Evolutionary conservation across 352 stramenopile genomes (phyloP), one percentile per base, ranked within the genome.

Genomic region (Phytophthora sp.): DNA sequence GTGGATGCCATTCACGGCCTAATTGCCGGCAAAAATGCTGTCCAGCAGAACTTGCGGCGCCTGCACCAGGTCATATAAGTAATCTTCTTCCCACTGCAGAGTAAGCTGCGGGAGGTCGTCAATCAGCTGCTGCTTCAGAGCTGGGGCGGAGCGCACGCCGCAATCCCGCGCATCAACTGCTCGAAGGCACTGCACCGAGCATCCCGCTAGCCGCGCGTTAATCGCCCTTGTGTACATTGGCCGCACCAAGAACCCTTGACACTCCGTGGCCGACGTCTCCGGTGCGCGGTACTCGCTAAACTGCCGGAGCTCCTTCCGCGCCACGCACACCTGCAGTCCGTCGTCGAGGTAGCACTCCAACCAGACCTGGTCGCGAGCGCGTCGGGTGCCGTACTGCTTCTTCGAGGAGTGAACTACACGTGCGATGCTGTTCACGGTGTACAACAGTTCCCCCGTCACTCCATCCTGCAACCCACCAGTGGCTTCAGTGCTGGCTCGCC

Each of bases 261-360:
- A 79, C 42, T 82, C 74, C 9, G 61, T 71, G 13, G 57, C 57
- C 8, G 67, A 70, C 41, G 61, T 59, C 15, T 74, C 61, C 11
- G 66, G 63, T 9, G 60, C 57, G 7, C 52, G 42, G 31, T 74
- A 73, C 30, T 77, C 61, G 27, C 45, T 63, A 36, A 82, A 82
- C n/a, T 74, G 71, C 15, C 64, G 63, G 13, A 84, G 63, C 46
- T 84, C 73, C 42, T 80, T 82, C 31, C 71, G 65, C 5, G 66
- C 76, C 52, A 84, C 73, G 45, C 74, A 84, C 16, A 84, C 42
- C 39, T 80, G 71, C 42, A 69, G 45, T 7, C 74, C 71, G 29
- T 73, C 57, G 47, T 82, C 71, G 5, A 80, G 54, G n/a, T 71
- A 74, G 26, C 76, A 79, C 65, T 84, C 76, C 12, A 84, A 33